Conservation (phyloP, 2,329 filamentous ascomycete genomes). For the Acrocalymma vagum region DNA sequence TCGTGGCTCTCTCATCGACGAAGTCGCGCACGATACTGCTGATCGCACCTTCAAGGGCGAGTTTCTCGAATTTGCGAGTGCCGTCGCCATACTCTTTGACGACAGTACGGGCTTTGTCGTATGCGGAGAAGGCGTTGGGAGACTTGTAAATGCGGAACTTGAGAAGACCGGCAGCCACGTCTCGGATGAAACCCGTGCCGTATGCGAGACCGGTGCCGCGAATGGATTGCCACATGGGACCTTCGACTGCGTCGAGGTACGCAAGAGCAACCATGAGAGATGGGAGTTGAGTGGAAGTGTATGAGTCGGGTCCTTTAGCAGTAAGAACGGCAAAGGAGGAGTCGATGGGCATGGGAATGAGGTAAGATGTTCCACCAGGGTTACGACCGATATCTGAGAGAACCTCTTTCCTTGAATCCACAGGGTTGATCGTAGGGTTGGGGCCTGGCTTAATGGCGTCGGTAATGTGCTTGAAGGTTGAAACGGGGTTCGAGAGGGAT, state of each 20-base stretch:
- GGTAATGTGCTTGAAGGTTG: constrained; percentile 74
- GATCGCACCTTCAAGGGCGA: constrained; percentile 88
- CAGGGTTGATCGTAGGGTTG: constrained; percentile 68
- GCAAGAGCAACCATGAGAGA: constrained; percentile 87
- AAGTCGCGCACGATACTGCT: constrained; percentile 86
- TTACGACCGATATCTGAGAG: constrained; percentile 78
- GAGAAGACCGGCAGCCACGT: constrained; percentile 80
- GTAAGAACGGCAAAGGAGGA: constrained; percentile 87
- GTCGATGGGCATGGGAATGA: constrained; percentile 93
- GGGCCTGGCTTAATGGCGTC: constrained; percentile 59
- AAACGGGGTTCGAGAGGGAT: constrained; percentile 77
- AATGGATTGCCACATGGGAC: constrained; percentile 91
- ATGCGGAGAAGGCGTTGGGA: constrained; percentile 88
- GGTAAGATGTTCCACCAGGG: constrained; percentile 77
- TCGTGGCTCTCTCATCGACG: constrained; percentile 88
- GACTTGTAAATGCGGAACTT: constrained; percentile 90
- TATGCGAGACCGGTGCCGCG: constrained; percentile 95
- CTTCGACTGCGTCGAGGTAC: constrained; percentile 93
- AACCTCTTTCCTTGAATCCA: constrained; percentile 74
- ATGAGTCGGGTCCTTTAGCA: constrained; percentile 76
- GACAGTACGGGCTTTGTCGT: constrained; percentile 76
- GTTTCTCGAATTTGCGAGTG: constrained; percentile 74
- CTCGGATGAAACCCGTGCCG: constrained; percentile 80
- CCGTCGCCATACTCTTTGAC: constrained; percentile 79
- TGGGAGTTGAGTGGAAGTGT: constrained; percentile 79